A percentile compares a stretch with the other conserved stretches of the same genome.
phyloP scores from a whole-genome alignment of 805 yeast genomes.

The Ogataea haglerorum region DNA sequence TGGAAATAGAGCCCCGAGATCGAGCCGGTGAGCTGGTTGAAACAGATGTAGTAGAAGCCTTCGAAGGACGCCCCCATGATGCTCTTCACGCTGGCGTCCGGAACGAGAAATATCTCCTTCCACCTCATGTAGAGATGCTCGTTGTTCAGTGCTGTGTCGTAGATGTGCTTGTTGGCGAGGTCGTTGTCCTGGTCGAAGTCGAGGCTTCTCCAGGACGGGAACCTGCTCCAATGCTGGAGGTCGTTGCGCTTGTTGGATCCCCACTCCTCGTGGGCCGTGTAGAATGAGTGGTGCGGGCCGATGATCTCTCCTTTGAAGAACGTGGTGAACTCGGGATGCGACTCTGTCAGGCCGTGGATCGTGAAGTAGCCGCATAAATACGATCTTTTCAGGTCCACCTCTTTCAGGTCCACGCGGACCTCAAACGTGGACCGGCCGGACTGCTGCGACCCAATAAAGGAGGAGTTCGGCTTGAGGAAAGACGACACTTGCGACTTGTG shows the following conservation, averaged over 20 bases:
- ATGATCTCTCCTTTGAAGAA: conserved; percentile 71
- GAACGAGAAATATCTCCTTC: conserved; percentile 87
- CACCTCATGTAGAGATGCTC: conserved; percentile 82
- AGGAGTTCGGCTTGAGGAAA: conserved; percentile 58
- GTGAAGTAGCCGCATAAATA: conserved; percentile 57
- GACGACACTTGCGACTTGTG: conserved; percentile 28
- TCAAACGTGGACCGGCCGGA: conserved; percentile 63
- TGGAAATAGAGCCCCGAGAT: conserved; percentile 83
- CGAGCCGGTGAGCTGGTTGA: conserved; percentile 72
- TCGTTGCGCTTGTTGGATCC: conserved; percentile 48
- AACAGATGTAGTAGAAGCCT: conserved; percentile 86
- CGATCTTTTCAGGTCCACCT: conserved; percentile 58
- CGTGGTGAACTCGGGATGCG: conserved; percentile 62
- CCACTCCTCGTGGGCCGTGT: conserved; percentile 56
- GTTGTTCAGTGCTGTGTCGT: conserved; percentile 31
- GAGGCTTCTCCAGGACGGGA: conserved; percentile 35
- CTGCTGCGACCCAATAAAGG: conserved; percentile 66
- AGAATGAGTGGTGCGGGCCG: conserved; percentile 55
- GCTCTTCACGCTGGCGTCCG: conserved; percentile 65
- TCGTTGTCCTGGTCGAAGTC: conserved; percentile 32
- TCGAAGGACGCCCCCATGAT: conserved; percentile 80
- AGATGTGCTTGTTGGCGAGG: conserved; percentile 23
- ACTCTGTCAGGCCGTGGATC: conserved; percentile 61
- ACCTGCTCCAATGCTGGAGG: conserved; percentile 63
- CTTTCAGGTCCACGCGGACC: conserved; percentile 64